Evolutionary conservation across 148 eudicot genomes (phyloP).

Genomic region (Chenopodium album): DNA sequence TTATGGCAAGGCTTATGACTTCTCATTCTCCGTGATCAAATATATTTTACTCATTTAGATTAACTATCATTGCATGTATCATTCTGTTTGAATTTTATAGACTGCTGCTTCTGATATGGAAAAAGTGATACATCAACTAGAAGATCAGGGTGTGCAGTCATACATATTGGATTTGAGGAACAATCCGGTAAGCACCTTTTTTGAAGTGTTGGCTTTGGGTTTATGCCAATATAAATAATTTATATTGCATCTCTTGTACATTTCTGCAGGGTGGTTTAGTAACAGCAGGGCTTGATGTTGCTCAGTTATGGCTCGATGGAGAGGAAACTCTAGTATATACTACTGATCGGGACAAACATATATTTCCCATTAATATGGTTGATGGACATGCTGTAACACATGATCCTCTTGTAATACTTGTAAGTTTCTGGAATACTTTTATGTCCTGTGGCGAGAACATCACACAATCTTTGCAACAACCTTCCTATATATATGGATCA

Average conservation of each 20-base stretch:
- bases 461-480: too few relatives aligned
- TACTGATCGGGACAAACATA: constrained; percentile 74
- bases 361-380: constrained; percentile 83
- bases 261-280: constrained; percentile 81
- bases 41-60: neutral
- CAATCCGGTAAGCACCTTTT: constrained; percentile 60
- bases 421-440: constrained; percentile 35
- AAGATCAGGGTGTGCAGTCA: constrained; percentile 83
- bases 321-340: constrained; percentile 92
- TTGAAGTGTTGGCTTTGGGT: too few relatives aligned
- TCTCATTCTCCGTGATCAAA: constrained; percentile 6
- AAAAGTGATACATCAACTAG: constrained; percentile 68
- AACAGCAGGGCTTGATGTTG: constrained; percentile 92
- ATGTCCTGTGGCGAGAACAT: neutral
- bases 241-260: neutral
- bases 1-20: neutral
- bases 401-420: constrained; percentile 91
- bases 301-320: constrained; percentile 96
- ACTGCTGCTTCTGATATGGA: constrained; percentile 91
- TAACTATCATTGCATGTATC: neutral
- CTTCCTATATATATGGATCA: too few relatives aligned
- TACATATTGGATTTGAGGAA: constrained; percentile 87
- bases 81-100: constrained; percentile 33
- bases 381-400: constrained; percentile 88
- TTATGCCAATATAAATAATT: neutral